phyloP scores from a whole-genome alignment of 2,329 filamentous ascomycete species.

The Colletotrichum tofieldiae region DNA sequence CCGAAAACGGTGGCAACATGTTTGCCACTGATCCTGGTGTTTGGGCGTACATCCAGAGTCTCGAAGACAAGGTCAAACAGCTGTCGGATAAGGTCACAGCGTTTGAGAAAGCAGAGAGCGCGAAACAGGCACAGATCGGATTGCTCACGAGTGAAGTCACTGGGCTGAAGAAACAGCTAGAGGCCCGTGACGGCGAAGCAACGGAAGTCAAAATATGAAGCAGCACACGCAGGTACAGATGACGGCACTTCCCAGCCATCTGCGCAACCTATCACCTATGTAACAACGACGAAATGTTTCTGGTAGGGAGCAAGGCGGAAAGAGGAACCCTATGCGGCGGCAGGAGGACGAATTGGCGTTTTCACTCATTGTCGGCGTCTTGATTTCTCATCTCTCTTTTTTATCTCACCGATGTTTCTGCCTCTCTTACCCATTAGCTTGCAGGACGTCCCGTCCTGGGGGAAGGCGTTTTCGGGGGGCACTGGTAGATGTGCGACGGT shows the following conservation, averaged over 20 bases:
- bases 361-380: constrained; percentile 43
- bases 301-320: constrained; percentile 21
- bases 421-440: constrained; percentile 19
- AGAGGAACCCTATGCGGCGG: constrained; percentile 24
- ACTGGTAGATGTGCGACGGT: constrained; percentile 32
- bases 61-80: constrained; percentile 73
- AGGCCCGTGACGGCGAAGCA: constrained; percentile 43
- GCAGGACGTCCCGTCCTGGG: constrained; percentile 27
- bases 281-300: constrained; percentile 43
- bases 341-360: constrained; percentile 43
- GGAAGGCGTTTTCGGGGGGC: constrained; percentile 37
- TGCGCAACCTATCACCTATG: constrained; percentile 35
- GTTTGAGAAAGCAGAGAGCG: constrained; percentile 59
- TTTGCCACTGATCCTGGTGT: constrained; percentile 76
- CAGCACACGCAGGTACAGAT: constrained; percentile 22
- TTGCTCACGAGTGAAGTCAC: constrained; percentile 55
- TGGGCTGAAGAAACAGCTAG: constrained; percentile 51
- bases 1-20: constrained; percentile 77
- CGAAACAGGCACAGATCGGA: constrained; percentile 55
- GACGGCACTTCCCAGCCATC: constrained; percentile 27
- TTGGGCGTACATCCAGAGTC: constrained; percentile 80
- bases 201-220: constrained; percentile 34
- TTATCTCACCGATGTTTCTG: constrained; percentile 26
- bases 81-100: constrained; percentile 57
- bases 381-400: constrained; percentile 41